phyloP scores from a whole-genome alignment of 768 basidiomycete genomes.

The Leccinum variicolor region DNA sequence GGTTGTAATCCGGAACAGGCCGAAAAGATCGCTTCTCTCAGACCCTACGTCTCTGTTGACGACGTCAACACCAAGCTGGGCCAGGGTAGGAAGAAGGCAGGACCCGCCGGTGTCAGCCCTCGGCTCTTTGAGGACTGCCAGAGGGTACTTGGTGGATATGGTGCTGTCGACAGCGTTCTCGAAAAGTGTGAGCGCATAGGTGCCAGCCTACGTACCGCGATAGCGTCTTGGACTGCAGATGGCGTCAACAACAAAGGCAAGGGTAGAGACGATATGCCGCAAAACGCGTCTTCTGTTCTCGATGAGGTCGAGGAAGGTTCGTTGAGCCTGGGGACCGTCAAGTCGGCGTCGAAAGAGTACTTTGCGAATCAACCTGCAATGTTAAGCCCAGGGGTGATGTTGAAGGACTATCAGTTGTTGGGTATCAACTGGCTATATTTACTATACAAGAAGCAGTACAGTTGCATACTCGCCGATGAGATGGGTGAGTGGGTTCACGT shows the following conservation, averaged over 20 bases:
- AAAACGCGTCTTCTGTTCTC: slow-evolving; percentile 14
- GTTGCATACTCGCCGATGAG: slow-evolving; percentile 97
- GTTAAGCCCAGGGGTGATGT: slow-evolving; percentile 60
- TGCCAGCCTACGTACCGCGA: slow-evolving; percentile 62
- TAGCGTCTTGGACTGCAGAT: slow-evolving; percentile 70
- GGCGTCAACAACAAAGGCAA: slow-evolving; percentile 34
- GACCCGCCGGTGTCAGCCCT: slow-evolving; percentile 79
- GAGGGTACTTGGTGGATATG: slow-evolving; percentile 80
- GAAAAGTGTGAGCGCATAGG: slow-evolving; percentile 89
- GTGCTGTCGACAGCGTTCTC: slow-evolving; percentile 84
- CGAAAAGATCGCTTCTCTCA: slow-evolving; percentile 65
- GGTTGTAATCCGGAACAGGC: slow-evolving; percentile 85
- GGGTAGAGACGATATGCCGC: slow-evolving; percentile 33
- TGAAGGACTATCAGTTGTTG: slow-evolving; percentile 96
- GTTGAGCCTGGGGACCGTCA: slow-evolving; percentile 51
- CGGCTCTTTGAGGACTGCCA: slow-evolving; percentile 90
- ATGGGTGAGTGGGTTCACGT: slow-evolving; percentile 68
- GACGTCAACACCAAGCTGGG: slow-evolving; percentile 75
- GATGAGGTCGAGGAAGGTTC: slow-evolving; percentile 59
- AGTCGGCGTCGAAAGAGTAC: slow-evolving; percentile 53
- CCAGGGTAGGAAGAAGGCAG: slow-evolving; percentile 85
- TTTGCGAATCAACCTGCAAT: slow-evolving; percentile 70
- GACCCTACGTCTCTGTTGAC: slow-evolving; percentile 76
- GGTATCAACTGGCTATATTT: slow-evolving; percentile 98
- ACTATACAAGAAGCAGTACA: slow-evolving; percentile 73